Evolutionary conservation across 139 green algal species (phyloP), one percentile per base, ranked within the genome.

Genomic region (Tetraselmis chui): DNA sequence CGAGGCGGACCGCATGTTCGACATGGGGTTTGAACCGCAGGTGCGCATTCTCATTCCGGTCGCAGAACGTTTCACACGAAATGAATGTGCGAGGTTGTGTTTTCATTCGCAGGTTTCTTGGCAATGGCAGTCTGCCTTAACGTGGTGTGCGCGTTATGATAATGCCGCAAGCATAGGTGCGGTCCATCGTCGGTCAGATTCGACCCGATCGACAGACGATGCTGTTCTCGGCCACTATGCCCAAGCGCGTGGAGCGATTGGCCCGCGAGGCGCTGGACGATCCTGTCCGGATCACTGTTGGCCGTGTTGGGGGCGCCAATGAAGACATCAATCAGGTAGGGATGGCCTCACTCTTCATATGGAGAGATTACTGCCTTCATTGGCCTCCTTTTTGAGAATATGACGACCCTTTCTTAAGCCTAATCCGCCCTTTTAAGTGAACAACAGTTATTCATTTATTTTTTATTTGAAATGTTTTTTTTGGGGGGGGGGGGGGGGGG

Each of bases 1-100:
- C 83, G 96, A 99, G 85, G 96, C 95, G 11, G 96, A 99, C 87
- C 91, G 96, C 83, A 99, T 99, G 96, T 92, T 99, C 81, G 94
- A 98, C 90, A 91, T 98, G 87, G 96, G 96, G 29, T 99, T 99
- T 83, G 95, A 98, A 86, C 91, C 92, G 0, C 93, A 96, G 88
- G 91, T 94, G 78, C 25, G 76, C 18, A 5, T 77, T n/a, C n/a
- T n/a, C n/a, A n/a, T n/a, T n/a, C n/a, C n/a, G n/a, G n/a, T n/a
- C n/a, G n/a, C n/a, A n/a, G n/a, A n/a, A n/a, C n/a, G n/a, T n/a
- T n/a, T n/a, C n/a, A n/a, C n/a, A n/a, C 79, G 29, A 11, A 32
- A 83, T 31, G 59, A 80, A 27, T 31, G 31, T 76, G 26, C 11
- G 29, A 32, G 27, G 32, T 5, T 25, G 5, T 24, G 22, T 22